Evolutionary conservation across 2,329 filamentous ascomycete species (phyloP), one percentile per base, ranked within the genome.

Genomic region (Colletotrichum plurivorum): DNA sequence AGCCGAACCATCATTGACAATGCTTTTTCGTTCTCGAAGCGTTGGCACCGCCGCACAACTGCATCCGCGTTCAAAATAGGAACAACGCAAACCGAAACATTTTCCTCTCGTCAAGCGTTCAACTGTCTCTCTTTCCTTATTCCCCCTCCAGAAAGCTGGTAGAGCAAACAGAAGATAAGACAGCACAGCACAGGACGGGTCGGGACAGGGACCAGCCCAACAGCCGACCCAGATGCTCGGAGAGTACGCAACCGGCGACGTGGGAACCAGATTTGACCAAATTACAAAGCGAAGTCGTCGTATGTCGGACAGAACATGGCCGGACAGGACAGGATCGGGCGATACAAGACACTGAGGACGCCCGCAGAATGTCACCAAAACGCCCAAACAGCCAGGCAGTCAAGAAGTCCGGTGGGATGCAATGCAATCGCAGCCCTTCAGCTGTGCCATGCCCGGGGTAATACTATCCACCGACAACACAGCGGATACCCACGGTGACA

Each of bases 1-100:
- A 55, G 41, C 61, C 31, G 20, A 60, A 13, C 43, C 49, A 43
- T 52, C 54, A 18, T 49, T 8, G 18, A 60, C 54, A 39, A 66
- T 66, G 31, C 61, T 69, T 68, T 60, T 66, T 65, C 51, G 22
- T 69, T 69, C 61, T 59, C 62, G 49, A 60, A 69, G 49, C 55
- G 58, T 60, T 60, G 61, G 61, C 61, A 39, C 36, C 18, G 52
- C 45, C 43, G 57, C 43, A 15, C 41, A 20, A 48, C 9, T 31
- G 45, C 41, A 27, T 22, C 9, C 20, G 31, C 53, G 52, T 20
- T 36, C 20, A 51, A 48, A 58, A 45, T 9, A 39, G 43, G 49
- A 41, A 41, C 20, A 64, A 51, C n/a, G 8, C 16, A 12, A 49
- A 13, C 16, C 16, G 27, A 52, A 20, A 48, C 25, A 9, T 46